Base-by-base conservation (phyloP, 495 filamentous ascomycete genomes). In the Neurospora discreta region DNA sequence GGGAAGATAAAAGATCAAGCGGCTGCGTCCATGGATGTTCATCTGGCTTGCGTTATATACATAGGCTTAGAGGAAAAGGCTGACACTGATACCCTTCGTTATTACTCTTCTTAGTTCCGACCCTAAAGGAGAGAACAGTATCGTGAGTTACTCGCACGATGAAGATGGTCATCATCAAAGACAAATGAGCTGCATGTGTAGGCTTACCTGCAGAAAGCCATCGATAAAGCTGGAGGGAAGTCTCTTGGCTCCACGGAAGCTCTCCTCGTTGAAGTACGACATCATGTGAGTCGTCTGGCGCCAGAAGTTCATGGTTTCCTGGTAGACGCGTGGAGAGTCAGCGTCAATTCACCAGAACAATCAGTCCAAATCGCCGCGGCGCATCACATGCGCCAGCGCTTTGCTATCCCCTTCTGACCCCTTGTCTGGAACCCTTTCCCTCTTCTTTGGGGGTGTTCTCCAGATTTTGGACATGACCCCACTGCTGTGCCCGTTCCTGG, bases 291-390 rank as follows among this genome's bases (percentile, higher is more conserved):
- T 91, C 69, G 95, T 87, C 84, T 98, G 96, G 84, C 97, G 97
- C 95, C 96, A 99, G 88, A 91, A 99, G 83, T 98, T 99, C 85
- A 98, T 87, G 42, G 93, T 98, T 89, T 99, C 95, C 93, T 97
- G 73, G 16, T 38, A n/a, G 71, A 18, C 52, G 52, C 52, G 33
- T 33, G n/a, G 26, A 44, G 16, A 46, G 60, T 72, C 40, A 73
- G 71, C 71, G 11, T 26, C 43, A 10, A 60, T 1, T 9, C 39
- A 23, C 23, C 60, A 36, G 18, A 23, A 41, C 68, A 40, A 30
- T 5, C 20, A n/a, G 65, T 42, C 26, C 38, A n/a, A 70, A n/a
- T 39, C 4, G 30, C 33, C 9, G 3, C 41, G 40, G n/a, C 69
- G 18, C n/a, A 33, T 38, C 33, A 70, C 9, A 42, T 46, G 38